Evolutionary conservation across 2,329 filamentous ascomycete genomes (phyloP).

Genomic region (Biscogniauxia marginata): DNA sequence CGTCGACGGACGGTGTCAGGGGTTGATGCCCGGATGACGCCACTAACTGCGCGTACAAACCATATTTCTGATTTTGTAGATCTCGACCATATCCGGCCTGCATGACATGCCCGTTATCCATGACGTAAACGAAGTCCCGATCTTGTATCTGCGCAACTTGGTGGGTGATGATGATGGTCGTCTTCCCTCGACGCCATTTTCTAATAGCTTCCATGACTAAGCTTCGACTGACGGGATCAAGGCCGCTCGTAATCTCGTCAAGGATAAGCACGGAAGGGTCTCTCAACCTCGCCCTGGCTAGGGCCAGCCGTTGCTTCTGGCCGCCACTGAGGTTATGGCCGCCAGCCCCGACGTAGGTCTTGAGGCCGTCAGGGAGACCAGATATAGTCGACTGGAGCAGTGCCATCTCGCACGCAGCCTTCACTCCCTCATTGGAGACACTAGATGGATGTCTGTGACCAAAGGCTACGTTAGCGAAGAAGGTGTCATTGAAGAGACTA

Average conservation of each 20-base stretch:
- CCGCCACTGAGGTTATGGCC: slow-evolving; percentile 77
- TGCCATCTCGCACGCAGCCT: slow-evolving; percentile 63
- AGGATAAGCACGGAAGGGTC: slow-evolving; percentile 80
- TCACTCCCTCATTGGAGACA: slow-evolving; percentile 55
- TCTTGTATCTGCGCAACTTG: slow-evolving; percentile 74
- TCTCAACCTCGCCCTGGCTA: slow-evolving; percentile 75
- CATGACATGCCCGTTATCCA: slow-evolving; percentile 67
- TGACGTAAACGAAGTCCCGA: slow-evolving; percentile 75
- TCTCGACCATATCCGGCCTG: slow-evolving; percentile 65
- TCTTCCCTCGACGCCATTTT: slow-evolving; percentile 74
- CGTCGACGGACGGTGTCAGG: slow-evolving; percentile 12
- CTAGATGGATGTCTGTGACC: slow-evolving; percentile 53
- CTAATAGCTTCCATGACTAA: slow-evolving; percentile 74
- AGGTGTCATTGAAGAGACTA: slow-evolving; percentile 76
- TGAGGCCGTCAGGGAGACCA: slow-evolving; percentile 65
- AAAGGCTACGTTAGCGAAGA: slow-evolving; percentile 76
- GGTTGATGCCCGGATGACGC: slow-evolving; percentile 14
- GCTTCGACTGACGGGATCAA: slow-evolving; percentile 70
- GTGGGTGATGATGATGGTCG: slow-evolving; percentile 91
- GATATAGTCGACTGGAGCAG: slow-evolving; percentile 67
- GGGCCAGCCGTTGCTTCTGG: slow-evolving; percentile 76
- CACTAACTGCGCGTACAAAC: slow-evolving; percentile 47
- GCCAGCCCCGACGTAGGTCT: slow-evolving; percentile 70
- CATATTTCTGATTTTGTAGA: slow-evolving; percentile 42
- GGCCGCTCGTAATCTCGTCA: slow-evolving; percentile 83